phyloP scores from a whole-genome alignment of 2,329 filamentous ascomycete genomes.

The Lachnellula arida region DNA sequence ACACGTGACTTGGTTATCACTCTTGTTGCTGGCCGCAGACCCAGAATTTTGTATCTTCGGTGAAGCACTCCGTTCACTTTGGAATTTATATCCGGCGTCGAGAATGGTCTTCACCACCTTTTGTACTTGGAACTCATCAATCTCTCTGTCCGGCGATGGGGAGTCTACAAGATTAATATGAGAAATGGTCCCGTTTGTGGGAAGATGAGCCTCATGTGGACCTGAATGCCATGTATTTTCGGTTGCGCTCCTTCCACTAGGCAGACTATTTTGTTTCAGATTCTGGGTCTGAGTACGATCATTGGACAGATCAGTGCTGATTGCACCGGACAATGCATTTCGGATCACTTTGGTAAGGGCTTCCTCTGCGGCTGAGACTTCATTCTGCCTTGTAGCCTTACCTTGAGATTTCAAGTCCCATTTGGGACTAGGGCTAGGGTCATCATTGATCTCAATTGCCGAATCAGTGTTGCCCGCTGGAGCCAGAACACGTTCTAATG shows the following conservation, averaged over 20 bases:
- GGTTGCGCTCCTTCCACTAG: slow-evolving; percentile 16
- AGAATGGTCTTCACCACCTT: slow-evolving; percentile 22
- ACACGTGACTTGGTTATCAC: slow-evolving; percentile 33
- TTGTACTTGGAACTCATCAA: slow-evolving; percentile 14
- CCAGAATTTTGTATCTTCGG: slow-evolving; percentile 21
- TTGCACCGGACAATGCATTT: slow-evolving; percentile 19
- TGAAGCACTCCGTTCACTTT: slow-evolving; percentile 17
- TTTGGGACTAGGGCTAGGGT: slow-evolving; percentile 5
- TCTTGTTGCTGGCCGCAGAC: slow-evolving; percentile 25
- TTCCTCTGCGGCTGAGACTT: slow-evolving; percentile 22
- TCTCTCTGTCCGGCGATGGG: slow-evolving; percentile 5
- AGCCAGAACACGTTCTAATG: slow-evolving; percentile 18
- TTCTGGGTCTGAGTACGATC: slow-evolving; percentile 5
- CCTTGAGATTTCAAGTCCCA: slow-evolving; percentile 10
- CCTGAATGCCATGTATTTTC: slow-evolving; percentile 4
- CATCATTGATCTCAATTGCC: slow-evolving; percentile 6
- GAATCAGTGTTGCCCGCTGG: slow-evolving; percentile 18
- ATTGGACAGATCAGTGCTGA: slow-evolving; percentile 8
- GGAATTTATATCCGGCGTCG: slow-evolving; percentile 23
- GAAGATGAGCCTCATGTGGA: slow-evolving; percentile 4
- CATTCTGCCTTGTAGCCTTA: slow-evolving; percentile 22
- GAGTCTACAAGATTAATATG: slow-evolving; percentile 9
- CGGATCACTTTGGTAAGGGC: slow-evolving; percentile 23
- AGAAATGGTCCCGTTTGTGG: not conserved
- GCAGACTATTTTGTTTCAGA: slow-evolving; percentile 14